Evolutionary conservation across 2,329 filamentous ascomycete species (phyloP).

Genomic region (Ophiostoma piceae): DNA sequence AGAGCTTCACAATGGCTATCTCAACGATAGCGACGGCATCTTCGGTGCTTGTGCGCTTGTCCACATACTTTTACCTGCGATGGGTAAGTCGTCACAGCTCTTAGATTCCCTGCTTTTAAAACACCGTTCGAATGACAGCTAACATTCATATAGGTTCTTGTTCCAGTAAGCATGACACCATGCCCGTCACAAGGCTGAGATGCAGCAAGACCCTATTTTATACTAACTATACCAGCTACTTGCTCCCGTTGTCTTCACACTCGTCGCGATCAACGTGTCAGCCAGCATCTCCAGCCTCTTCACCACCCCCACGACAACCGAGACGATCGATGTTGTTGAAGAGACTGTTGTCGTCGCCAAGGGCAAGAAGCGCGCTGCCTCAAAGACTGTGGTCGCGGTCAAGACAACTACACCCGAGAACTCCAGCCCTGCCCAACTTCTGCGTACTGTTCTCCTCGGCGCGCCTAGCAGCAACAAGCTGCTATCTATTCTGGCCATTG

Average conservation of each 20-base stretch:
- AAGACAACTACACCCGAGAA: constrained; percentile 46
- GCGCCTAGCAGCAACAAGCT: constrained; percentile 65
- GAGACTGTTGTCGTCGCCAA: constrained; percentile 49
- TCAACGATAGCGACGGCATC: constrained; percentile 38
- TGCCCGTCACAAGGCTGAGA: neutral
- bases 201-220: neutral
- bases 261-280: constrained; percentile 62
- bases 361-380: neutral
- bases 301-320: neutral
- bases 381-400: neutral
- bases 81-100: constrained; percentile 44
- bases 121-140: neutral
- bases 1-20: constrained; percentile 30
- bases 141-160: constrained; percentile 8
- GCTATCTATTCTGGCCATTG: constrained; percentile 61
- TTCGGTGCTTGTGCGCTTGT: constrained; percentile 47
- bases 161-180: neutral
- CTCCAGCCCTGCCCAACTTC: constrained; percentile 50
- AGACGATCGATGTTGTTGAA: constrained; percentile 50
- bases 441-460: constrained; percentile 64
- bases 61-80: constrained; percentile 55
- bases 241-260: constrained; percentile 46
- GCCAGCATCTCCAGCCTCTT: constrained; percentile 38
- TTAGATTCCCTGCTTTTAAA: too few species aligned
- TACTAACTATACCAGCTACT: neutral